phyloP scores from a whole-genome alignment of 2,329 filamentous ascomycete species.

The Xylaria sp. region DNA sequence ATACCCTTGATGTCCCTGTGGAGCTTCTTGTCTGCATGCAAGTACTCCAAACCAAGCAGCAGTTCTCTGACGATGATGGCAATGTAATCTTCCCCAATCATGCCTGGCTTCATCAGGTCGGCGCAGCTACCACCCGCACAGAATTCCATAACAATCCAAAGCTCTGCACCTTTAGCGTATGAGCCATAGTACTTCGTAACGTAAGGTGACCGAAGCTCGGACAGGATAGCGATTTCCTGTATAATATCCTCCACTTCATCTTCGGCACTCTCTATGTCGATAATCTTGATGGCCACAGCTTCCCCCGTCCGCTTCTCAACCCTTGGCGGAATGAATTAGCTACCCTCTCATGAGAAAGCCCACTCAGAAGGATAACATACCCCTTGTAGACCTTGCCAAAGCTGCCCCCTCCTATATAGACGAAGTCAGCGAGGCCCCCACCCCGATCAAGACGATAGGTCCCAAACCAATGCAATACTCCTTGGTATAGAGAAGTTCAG shows the following conservation, averaged over 20 bases:
- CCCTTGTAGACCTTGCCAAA: slow-evolving; percentile 99
- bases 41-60: slow-evolving; percentile 88
- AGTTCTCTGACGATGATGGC: slow-evolving; percentile 94
- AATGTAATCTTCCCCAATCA: slow-evolving; percentile 94
- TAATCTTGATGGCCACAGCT: slow-evolving; percentile 96
- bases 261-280: slow-evolving; percentile 98
- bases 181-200: slow-evolving; percentile 99
- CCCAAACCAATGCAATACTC: slow-evolving; percentile 84
- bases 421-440: slow-evolving; percentile 45
- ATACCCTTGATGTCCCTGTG: slow-evolving; percentile 95
- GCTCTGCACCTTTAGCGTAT: slow-evolving; percentile 92
- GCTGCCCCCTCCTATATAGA: slow-evolving; percentile 81
- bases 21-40: slow-evolving; percentile 95
- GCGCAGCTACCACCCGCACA: slow-evolving; percentile 97
- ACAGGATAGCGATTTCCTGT: slow-evolving; percentile 96
- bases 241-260: slow-evolving; percentile 99
- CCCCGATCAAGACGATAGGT: slow-evolving; percentile 31
- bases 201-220: slow-evolving; percentile 93
- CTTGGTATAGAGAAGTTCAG: slow-evolving; percentile 92
- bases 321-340: slow-evolving; percentile 56
- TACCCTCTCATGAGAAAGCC: slow-evolving; percentile 1
- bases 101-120: slow-evolving; percentile 92
- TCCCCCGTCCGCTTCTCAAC: slow-evolving; percentile 94
- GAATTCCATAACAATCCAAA: slow-evolving; percentile 99
- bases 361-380: slow-evolving; percentile 58